phyloP scores from a whole-genome alignment of 805 yeast genomes.

The Metschnikowia amazonensis region DNA sequence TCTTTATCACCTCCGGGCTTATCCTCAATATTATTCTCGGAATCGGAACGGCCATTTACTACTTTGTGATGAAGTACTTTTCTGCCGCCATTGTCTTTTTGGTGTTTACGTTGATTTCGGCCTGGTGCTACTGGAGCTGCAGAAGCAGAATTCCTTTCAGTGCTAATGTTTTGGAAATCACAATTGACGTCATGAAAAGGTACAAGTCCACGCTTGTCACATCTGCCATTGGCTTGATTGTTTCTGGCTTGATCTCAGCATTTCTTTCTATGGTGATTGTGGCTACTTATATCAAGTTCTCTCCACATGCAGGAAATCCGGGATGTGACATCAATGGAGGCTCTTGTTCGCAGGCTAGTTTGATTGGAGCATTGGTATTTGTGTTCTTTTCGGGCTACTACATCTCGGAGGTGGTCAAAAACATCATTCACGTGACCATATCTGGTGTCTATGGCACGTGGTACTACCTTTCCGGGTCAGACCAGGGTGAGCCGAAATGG shows the following conservation, averaged over 20 bases:
- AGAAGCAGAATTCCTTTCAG: slow-evolving; percentile 70
- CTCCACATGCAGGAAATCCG: slow-evolving; percentile 49
- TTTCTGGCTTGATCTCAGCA: slow-evolving; percentile 59
- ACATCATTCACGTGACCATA: slow-evolving; percentile 74
- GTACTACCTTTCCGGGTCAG: slow-evolving; percentile 76
- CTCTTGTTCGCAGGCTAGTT: slow-evolving; percentile 50
- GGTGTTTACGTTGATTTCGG: slow-evolving; percentile 59
- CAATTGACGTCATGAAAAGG: slow-evolving; percentile 71
- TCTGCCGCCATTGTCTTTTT: slow-evolving; percentile 77
- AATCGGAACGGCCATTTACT: slow-evolving; percentile 72
- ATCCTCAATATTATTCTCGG: slow-evolving; percentile 64
- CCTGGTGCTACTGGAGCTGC: slow-evolving; percentile 70
- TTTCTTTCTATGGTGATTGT: slow-evolving; percentile 66
- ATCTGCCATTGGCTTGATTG: slow-evolving; percentile 55
- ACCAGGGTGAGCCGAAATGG: slow-evolving; percentile 71
- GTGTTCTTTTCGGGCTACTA: slow-evolving; percentile 80
- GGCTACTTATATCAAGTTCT: slow-evolving; percentile 74
- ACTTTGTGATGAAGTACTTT: slow-evolving; percentile 63
- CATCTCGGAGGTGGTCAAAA: slow-evolving; percentile 77
- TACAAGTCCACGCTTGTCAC: slow-evolving; percentile 68
- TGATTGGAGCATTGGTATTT: slow-evolving; percentile 68
- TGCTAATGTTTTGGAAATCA: slow-evolving; percentile 61
- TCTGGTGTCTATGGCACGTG: slow-evolving; percentile 87
- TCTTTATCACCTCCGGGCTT: slow-evolving; percentile 67
- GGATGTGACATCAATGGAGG: slow-evolving; percentile 56